phyloP scores from a whole-genome alignment of 129 eudicot species.

The Artemisia annua region DNA sequence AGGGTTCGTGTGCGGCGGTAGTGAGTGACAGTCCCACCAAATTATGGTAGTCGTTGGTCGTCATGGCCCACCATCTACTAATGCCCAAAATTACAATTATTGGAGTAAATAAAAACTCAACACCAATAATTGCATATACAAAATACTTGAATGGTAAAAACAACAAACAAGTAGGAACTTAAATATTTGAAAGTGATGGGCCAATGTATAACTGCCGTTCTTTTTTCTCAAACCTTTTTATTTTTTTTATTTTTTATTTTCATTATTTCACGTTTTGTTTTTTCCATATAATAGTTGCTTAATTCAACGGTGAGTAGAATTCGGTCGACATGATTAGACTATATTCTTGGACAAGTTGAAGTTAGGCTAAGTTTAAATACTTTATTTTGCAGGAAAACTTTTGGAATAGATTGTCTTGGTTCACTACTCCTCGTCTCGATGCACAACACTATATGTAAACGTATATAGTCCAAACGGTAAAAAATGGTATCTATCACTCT shows the following conservation, averaged over 20 bases:
- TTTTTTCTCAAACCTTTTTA: not conserved
- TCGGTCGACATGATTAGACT: not conserved
- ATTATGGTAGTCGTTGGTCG: constrained; percentile 2
- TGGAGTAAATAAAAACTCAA: not conserved
- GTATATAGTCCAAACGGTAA: too few relatives aligned
- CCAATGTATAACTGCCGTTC: constrained; percentile 19
- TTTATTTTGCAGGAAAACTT: too few relatives aligned
- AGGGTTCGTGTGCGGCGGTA: not conserved
- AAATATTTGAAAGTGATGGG: not conserved
- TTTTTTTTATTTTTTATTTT: not conserved
- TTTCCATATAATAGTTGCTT: not conserved
- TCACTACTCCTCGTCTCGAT: too few relatives aligned
- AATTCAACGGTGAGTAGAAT: not conserved
- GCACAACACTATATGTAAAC: too few relatives aligned
- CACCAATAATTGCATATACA: constrained; percentile 8
- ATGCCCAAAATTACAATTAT: not conserved
- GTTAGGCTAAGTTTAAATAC: too few relatives aligned
- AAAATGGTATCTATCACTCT: too few relatives aligned
- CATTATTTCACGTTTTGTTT: constrained; percentile 3
- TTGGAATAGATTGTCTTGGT: too few relatives aligned
- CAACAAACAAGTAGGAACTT: not conserved
- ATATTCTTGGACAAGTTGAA: not conserved
- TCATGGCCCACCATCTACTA: not conserved
- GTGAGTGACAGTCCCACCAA: constrained; percentile 8
- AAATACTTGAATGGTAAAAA: not conserved